Base-by-base conservation (phyloP, 495 filamentous ascomycete genomes). In the Podospora tetraspora region DNA sequence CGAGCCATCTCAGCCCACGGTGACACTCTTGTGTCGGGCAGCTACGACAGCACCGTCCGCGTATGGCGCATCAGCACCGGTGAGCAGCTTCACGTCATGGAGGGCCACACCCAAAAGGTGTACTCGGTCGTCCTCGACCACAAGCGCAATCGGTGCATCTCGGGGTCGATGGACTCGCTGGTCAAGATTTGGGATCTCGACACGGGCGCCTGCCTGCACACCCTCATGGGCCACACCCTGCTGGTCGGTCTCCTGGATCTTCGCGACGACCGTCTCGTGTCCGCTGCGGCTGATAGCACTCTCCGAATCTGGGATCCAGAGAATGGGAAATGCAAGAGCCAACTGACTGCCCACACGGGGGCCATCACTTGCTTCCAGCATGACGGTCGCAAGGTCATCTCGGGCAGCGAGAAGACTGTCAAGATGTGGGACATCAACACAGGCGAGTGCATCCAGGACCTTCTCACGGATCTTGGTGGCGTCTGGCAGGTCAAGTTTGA, bases 401-500 rank as follows among this genome's bases (percentile, higher is more conserved):
- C 92, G 56, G 95, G 95, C 57, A 96, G 92, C 63, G 95, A 99
- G 77, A 88, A 93, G 72, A 97, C 92, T 23, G 81, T 99, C 69
- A 99, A 99, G 82, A 96, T 99, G 92, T 99, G 96, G 96, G 92
- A 98, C 78, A 90, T 97, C 43, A 87, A 88, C 70, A 95, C 88
- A 25, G 95, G 95, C 62, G 92, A 96, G 66, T 97, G 93, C 78
- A 90, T 97, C 57, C 89, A 93, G 68, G 95, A 99, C 80, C 87
- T 99, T 27, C 85, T 99, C 70, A 97, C 92, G n/a, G 93, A 97
- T 75, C 84, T 99, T 66, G 93, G 89, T 72, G 92, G 93, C 10
- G 95, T 99, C 57, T 99, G 95, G 95, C 95, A 99, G 80, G 95
- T 99, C 73, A 93, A 93, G 75, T 99, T 99, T 79, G 93, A 99